Percentiles rank a stretch among this genome's conserved stretches.
phyloP scores from a whole-genome alignment of 768 basidiomycete genomes.

The Leccinellum rugosiceps region DNA sequence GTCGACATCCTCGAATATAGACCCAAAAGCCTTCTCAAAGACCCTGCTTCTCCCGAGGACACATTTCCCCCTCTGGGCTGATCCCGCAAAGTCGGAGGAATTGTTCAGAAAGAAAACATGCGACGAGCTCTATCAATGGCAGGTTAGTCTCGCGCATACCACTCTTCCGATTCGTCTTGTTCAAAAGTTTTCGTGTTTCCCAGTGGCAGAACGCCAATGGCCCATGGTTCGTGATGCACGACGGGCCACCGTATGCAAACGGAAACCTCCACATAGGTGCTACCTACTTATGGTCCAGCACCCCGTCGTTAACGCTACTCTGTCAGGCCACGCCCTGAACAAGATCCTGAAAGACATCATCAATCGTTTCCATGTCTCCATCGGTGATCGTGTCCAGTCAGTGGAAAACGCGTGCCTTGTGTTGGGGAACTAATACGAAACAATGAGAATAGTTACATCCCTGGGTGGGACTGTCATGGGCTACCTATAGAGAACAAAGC shows the following conservation, averaged over 20 bases:
- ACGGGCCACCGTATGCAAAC: conserved; percentile 98
- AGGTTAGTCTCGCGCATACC: conserved; percentile 45
- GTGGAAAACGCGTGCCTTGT: conserved; percentile 24
- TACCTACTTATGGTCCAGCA: conserved; percentile 1
- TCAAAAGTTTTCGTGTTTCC: not conserved
- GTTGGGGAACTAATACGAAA: not conserved
- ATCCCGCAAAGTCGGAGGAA: conserved; percentile 60
- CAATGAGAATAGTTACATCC: conserved; percentile 65
- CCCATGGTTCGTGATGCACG: conserved; percentile 81
- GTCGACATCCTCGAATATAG: conserved; percentile 1
- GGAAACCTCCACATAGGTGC: conserved; percentile 93
- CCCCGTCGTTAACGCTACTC: not conserved
- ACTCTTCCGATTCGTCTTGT: not conserved
- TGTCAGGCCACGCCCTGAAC: conserved; percentile 88
- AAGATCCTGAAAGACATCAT: conserved; percentile 97
- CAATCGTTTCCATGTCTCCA: conserved; percentile 79
- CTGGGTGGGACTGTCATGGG: conserved; percentile 98
- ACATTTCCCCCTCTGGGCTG: conserved; percentile 66
- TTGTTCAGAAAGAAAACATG: conserved; percentile 61
- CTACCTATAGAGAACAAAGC: conserved; percentile 97
- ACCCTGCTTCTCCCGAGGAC: conserved; percentile 85
- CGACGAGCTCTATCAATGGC: conserved; percentile 74
- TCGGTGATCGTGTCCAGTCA: conserved; percentile 79
- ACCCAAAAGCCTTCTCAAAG: conserved; percentile 43
- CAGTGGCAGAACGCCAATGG: conserved; percentile 67